A percentile compares a stretch with the other conserved stretches of the same genome.
Evolutionary conservation across 2,329 filamentous ascomycete species (phyloP).

Genomic region (Alternaria solani): DNA sequence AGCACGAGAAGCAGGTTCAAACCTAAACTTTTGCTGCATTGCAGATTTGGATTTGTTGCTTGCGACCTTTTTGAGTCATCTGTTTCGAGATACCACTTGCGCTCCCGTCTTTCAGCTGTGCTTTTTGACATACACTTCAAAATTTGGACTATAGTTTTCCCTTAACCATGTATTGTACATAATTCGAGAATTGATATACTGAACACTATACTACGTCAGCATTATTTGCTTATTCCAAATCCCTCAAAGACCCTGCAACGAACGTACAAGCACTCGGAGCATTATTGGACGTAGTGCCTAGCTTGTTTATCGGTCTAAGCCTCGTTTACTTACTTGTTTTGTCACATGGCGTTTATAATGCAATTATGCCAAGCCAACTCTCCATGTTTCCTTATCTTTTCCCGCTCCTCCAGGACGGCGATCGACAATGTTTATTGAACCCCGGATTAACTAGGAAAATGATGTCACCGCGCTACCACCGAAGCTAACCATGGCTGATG

Average conservation of each 20-base stretch:
- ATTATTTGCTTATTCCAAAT: neutral
- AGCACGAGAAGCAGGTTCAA: constrained; percentile 49
- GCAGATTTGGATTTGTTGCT: constrained; percentile 19
- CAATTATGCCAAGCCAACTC: constrained; percentile 23
- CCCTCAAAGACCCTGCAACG: neutral
- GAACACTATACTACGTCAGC: constrained; percentile 2
- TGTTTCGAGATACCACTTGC: constrained; percentile 46
- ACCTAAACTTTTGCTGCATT: constrained; percentile 18
- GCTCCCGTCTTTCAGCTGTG: constrained; percentile 31
- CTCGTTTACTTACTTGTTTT: constrained; percentile 2
- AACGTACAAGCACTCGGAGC: neutral
- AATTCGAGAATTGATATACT: constrained; percentile 15
- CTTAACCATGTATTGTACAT: constrained; percentile 25
- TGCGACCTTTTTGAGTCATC: constrained; percentile 25
- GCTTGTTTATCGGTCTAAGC: constrained; percentile 29
- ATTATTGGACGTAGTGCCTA: constrained; percentile 2
- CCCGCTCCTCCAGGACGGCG: neutral
- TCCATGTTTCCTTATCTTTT: constrained; percentile 25
- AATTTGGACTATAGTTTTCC: constrained; percentile 9
- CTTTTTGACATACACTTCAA: constrained; percentile 18
- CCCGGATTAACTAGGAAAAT: constrained; percentile 5
- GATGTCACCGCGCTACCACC: constrained; percentile 9
- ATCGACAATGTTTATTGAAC: constrained; percentile 2
- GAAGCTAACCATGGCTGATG: neutral
- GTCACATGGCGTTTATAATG: neutral